These are phyloP conservation scores for Scleromitrula shiraiana DNA, from an alignment of 2,329 filamentous ascomycete genomes.

Conservation along the genomic window DNA sequence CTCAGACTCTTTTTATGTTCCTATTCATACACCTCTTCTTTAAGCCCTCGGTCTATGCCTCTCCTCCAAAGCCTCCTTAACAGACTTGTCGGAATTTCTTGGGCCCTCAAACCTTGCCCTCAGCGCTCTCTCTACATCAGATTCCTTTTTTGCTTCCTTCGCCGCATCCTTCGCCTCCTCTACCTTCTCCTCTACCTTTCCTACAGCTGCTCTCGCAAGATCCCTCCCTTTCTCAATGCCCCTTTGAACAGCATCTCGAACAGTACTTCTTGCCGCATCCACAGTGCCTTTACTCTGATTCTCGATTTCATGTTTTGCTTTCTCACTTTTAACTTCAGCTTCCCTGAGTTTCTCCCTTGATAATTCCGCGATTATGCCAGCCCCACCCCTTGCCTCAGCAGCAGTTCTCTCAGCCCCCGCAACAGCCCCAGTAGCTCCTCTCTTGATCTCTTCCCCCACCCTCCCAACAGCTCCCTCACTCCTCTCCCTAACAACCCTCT, in stretches of 20 bases:
- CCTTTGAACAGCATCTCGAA: constrained; percentile 28
- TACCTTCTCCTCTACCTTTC: constrained; percentile 32
- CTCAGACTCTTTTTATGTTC: too few species aligned
- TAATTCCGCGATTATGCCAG: constrained; percentile 16
- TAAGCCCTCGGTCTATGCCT: constrained; percentile 42
- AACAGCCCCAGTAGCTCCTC: constrained; percentile 20
- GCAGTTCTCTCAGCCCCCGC: constrained; percentile 19
- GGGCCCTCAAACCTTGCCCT: constrained; percentile 44
- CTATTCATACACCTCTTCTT: constrained; percentile 29
- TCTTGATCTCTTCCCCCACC: constrained; percentile 31
- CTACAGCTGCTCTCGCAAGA: constrained; percentile 33
- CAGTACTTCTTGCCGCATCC: constrained; percentile 34
- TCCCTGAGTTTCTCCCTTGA: constrained; percentile 18
- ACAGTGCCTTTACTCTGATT: constrained; percentile 28
- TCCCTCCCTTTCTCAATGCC: constrained; percentile 31
- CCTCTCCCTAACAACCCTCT: constrained; percentile 29
- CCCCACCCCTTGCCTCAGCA: constrained; percentile 11
- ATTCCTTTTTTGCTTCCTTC: constrained; percentile 15
- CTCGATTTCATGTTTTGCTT: constrained; percentile 20
- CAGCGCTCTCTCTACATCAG: constrained; percentile 39
- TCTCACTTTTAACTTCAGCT: constrained; percentile 19
- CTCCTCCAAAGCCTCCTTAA: constrained; percentile 46
- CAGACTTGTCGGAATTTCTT: constrained; percentile 37
- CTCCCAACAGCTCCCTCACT: constrained; percentile 32
- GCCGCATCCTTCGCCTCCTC: constrained; percentile 12